A percentile compares a stretch with the other conserved stretches of the same genome.
These are phyloP conservation scores for Podaxis carcinomalis DNA, from an alignment of 768 basidiomycete genomes.

Conservation along the genomic window DNA sequence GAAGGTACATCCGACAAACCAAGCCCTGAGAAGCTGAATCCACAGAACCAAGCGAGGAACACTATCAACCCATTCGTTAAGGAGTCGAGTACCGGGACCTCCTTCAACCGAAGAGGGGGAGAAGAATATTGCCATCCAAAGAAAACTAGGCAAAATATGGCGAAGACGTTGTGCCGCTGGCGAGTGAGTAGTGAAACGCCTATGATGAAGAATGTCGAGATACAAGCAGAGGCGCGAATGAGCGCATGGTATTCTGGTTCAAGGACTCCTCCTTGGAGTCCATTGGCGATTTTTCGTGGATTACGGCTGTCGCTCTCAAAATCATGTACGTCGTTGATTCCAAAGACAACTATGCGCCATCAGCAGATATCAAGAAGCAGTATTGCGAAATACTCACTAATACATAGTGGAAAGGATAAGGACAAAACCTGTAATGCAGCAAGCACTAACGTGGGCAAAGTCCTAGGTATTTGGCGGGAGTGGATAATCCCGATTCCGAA, in stretches of 20 bases:
- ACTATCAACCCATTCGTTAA: constrained; percentile 14
- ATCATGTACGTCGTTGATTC: constrained; percentile 16
- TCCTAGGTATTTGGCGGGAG: constrained; percentile 5
- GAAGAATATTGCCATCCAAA: constrained; percentile 16
- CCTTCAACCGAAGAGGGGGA: constrained; percentile 15
- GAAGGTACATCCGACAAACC: constrained; percentile 3
- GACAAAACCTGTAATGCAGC: constrained; percentile 8
- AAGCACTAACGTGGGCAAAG: not conserved
- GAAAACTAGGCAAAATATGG: constrained; percentile 1
- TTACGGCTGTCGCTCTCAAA: constrained; percentile 16
- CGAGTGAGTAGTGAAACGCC: constrained; percentile 6
- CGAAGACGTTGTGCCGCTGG: constrained; percentile 11
- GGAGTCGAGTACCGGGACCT: constrained; percentile 13
- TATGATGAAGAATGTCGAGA: constrained; percentile 13
- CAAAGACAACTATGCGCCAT: constrained; percentile 13
- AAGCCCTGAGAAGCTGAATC: constrained; percentile 13
- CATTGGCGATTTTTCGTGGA: constrained; percentile 13
- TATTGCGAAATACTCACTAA: not conserved
- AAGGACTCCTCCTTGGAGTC: constrained; percentile 13
- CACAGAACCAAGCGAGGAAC: constrained; percentile 15
- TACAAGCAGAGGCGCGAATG: constrained; percentile 11
- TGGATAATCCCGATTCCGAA: constrained; percentile 12
- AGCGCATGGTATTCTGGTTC: constrained; percentile 10
- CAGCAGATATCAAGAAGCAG: not conserved
- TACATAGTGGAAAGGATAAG: constrained; percentile 6